Evolutionary conservation across 495 filamentous ascomycete species (phyloP), one percentile per base, ranked within the genome.

Genomic region (Aspergillus leporis): DNA sequence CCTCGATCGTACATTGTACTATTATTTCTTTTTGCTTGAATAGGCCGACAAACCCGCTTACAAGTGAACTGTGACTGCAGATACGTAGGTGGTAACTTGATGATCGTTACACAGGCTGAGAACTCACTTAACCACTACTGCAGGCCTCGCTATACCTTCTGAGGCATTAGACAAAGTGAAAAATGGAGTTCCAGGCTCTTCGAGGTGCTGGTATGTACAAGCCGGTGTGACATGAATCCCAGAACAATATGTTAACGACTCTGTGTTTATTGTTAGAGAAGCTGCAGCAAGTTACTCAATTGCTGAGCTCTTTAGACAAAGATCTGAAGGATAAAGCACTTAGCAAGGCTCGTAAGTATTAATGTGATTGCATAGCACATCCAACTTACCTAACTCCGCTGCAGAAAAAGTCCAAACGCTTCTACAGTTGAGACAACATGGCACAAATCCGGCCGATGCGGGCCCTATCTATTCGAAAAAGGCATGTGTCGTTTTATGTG

Each of bases 381-480:
- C 55, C 9, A 21, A 14, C 7, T 28, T n/a, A 16, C 28, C 30
- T 38, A 4, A 60, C 14, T 9, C 32, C 40, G 8, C 45, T 52
- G 43, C 51, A 92, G 89, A 91, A 69, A 77, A 83, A 71, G 83
- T 75, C 1, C 67, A 78, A 70, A 79, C 74, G 13, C 83, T 97
- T 8, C 83, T 92, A 55, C 81, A 90, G 55, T 74, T 97, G 36
- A 95, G 95, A 67, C 78, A 93, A 55, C 85, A 89, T 66, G 88
- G 91, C 18, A 88, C 91, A 12, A 83, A 86, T 63, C 83, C 87
- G 9, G 75, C 75, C 53, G 78, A 88, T 72, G 85, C 91, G 32
- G 89, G 85, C 49, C 87, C 91, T 6, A 91, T 97, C 31, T 97
- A 93, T 70, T 88, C 87, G 10, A 84, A 83, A 65, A 77, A 87